These are phyloP conservation scores for Russula compacta DNA, from an alignment of 768 basidiomycete genomes.

Conservation along the genomic window DNA sequence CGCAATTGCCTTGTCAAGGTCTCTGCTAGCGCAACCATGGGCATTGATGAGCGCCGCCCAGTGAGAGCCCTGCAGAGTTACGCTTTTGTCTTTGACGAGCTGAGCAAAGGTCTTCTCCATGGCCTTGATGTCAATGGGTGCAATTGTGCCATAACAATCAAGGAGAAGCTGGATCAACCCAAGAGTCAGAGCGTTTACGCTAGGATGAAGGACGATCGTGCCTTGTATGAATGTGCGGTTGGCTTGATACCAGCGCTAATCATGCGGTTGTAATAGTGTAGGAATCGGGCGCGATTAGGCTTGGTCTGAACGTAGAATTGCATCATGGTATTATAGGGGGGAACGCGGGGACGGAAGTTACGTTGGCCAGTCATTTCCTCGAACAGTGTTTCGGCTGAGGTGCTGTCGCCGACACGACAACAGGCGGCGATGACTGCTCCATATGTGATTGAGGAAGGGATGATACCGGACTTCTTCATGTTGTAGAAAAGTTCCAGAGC, in stretches of 20 bases:
- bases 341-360: conserved; percentile 82
- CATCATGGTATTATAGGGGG: conserved; percentile 99
- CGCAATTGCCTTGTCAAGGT: conserved; percentile 66
- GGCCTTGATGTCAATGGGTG: conserved; percentile 63
- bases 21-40: conserved; percentile 69
- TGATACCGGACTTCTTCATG: conserved; percentile 62
- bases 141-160: conserved; percentile 79
- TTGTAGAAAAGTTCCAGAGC: conserved; percentile 81
- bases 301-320: conserved; percentile 89
- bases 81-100: conserved; percentile 39
- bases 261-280: conserved; percentile 69
- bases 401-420: conserved; percentile 82
- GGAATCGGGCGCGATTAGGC: conserved; percentile 68
- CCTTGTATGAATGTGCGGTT: conserved; percentile 93
- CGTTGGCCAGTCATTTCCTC: conserved; percentile 65
- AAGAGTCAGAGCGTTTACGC: conserved; percentile 9
- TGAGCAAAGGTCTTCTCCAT: conserved; percentile 65
- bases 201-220: conserved; percentile 24
- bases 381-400: conserved; percentile 76
- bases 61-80: conserved; percentile 50
- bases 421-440: conserved; percentile 92
- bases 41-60: conserved; percentile 87
- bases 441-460: conserved; percentile 82
- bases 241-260: conserved; percentile 52
- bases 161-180: conserved; percentile 55